phyloP scores from a whole-genome alignment of 2,329 filamentous ascomycete genomes.

The Paramyrothecium roridum region DNA sequence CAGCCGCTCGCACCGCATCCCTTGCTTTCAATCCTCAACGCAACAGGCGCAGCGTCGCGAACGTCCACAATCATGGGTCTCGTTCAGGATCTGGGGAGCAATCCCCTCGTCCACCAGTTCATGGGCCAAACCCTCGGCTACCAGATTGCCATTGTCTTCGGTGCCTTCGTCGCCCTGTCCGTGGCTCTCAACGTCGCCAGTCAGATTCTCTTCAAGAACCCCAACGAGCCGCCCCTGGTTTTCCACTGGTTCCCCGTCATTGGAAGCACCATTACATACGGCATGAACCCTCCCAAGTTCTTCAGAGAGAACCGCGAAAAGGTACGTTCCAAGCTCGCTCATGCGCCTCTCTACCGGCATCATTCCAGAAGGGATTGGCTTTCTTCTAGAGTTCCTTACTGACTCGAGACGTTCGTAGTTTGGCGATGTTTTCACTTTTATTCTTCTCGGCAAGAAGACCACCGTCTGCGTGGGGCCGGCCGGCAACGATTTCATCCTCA shows the following conservation, averaged over 20 bases:
- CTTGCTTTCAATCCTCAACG: too few relatives aligned
- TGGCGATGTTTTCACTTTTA: constrained; percentile 86
- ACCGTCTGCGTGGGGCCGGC: constrained; percentile 79
- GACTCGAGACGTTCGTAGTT: constrained; percentile 48
- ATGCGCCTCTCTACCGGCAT: constrained; percentile 15
- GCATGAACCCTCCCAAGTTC: constrained; percentile 89
- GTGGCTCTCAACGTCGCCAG: constrained; percentile 76
- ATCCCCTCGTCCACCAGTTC: constrained; percentile 48
- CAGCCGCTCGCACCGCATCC: too few relatives aligned
- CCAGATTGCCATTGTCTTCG: constrained; percentile 44
- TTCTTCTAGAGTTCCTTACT: not conserved
- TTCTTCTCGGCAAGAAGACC: constrained; percentile 84
- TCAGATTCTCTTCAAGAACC: constrained; percentile 78
- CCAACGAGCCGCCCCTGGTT: constrained; percentile 76
- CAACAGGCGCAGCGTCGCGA: not conserved
- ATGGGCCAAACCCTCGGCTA: constrained; percentile 41
- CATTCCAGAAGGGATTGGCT: constrained; percentile 23
- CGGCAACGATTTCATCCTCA: constrained; percentile 89
- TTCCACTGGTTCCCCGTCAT: constrained; percentile 82
- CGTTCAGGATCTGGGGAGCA: constrained; percentile 47
- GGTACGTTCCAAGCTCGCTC: constrained; percentile 44
- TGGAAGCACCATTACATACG: constrained; percentile 89
- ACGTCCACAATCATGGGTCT: constrained; percentile 46
- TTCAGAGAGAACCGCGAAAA: constrained; percentile 74
- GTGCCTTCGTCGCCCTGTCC: constrained; percentile 44